phyloP scores from a whole-genome alignment of 768 basidiomycete genomes.

The Cyclocybe aegerita region DNA sequence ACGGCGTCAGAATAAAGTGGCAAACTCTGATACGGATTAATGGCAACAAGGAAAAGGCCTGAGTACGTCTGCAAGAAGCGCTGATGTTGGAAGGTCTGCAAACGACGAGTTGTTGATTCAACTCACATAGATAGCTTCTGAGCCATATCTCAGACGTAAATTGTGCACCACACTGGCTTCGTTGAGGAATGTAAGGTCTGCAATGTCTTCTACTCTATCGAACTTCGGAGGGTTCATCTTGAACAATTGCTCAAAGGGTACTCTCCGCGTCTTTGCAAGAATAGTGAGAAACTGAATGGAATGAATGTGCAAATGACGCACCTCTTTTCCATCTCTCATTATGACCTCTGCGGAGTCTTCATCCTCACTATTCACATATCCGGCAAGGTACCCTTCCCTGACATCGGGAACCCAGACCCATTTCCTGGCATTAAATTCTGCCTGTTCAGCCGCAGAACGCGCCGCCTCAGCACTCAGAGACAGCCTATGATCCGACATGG shows the following conservation, averaged over 20 bases:
- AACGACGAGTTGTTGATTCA: not conserved
- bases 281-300: constrained; percentile 1
- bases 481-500: constrained; percentile 49
- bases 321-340: constrained; percentile 83
- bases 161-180: constrained; percentile 99
- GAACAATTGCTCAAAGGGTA: constrained; percentile 79
- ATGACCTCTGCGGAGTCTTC: constrained; percentile 82
- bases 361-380: constrained; percentile 89
- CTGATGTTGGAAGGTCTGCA: not conserved
- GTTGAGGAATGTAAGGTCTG: constrained; percentile 95
- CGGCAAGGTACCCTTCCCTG: constrained; percentile 89
- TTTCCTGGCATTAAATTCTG: constrained; percentile 96
- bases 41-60: constrained; percentile 95
- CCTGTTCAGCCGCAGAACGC: constrained; percentile 84
- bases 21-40: constrained; percentile 93
- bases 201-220: constrained; percentile 96
- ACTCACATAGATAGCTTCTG: constrained; percentile 90
- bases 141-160: constrained; percentile 86
- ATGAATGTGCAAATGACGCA: constrained; percentile 29
- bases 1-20: constrained; percentile 90
- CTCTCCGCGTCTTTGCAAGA: constrained; percentile 32
- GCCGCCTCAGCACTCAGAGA: constrained; percentile 71
- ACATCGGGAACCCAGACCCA: constrained; percentile 98
- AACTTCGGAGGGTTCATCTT: constrained; percentile 99
- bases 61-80: constrained; percentile 72